A percentile compares a stretch with the other conserved stretches of the same genome.
Conservation (phyloP, 108 stramenopile species). For the Skeletonema grethae region DNA sequence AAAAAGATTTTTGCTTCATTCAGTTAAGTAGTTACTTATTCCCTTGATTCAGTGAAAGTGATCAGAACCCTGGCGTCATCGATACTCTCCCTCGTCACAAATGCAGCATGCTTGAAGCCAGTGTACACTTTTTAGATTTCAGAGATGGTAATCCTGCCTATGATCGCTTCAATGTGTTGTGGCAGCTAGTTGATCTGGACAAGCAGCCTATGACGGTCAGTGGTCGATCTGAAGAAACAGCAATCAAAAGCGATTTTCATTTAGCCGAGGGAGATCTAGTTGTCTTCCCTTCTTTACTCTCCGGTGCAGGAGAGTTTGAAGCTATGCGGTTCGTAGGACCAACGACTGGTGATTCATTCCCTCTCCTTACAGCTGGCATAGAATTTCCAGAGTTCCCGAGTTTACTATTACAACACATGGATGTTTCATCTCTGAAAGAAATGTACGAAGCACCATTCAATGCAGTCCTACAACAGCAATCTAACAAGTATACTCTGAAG, state of each 20-base stretch:
- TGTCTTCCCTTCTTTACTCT: conserved; percentile 17
- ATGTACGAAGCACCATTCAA: conserved; percentile 32
- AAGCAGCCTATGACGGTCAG: not conserved
- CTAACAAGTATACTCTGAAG: conserved; percentile 2
- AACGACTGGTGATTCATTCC: conserved; percentile 9
- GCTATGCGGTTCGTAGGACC: conserved; percentile 23
- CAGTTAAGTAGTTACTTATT: too few species aligned
- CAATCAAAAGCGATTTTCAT: conserved; percentile 2
- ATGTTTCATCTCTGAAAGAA: conserved; percentile 7
- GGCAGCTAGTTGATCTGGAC: conserved; percentile 20
- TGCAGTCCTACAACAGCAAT: conserved; percentile 14
- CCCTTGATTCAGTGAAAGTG: too few species aligned
- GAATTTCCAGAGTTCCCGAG: conserved; percentile 33
- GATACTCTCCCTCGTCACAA: too few species aligned
- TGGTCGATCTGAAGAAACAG: not conserved
- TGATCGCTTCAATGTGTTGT: conserved; percentile 14
- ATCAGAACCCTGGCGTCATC: too few species aligned
- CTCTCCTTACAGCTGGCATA: conserved; percentile 29
- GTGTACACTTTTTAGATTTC: conserved; percentile 20
- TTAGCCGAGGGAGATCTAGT: conserved; percentile 27
- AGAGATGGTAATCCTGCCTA: conserved; percentile 4
- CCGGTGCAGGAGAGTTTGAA: conserved; percentile 43
- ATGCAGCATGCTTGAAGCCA: not conserved
- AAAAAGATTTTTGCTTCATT: too few species aligned
- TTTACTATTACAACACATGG: conserved; percentile 11